Evolutionary conservation across 2,329 filamentous ascomycete species (phyloP).

Genomic region (Xylaria sp.): DNA sequence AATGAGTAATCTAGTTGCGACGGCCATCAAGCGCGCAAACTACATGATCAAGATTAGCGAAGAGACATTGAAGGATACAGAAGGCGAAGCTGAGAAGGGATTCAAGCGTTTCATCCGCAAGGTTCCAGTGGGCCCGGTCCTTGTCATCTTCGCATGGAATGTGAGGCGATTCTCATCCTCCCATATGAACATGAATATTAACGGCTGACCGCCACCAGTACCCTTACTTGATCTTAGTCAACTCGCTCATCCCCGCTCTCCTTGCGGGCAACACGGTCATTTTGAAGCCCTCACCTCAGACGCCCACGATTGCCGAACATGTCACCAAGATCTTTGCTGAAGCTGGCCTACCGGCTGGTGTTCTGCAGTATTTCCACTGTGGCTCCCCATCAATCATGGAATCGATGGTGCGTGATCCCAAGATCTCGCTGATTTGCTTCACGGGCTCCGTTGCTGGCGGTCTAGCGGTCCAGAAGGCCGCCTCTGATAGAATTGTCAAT

Average conservation of each 20-base stretch:
- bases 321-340: slow-evolving; percentile 79
- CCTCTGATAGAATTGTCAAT: slow-evolving; percentile 83
- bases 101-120: slow-evolving; percentile 93
- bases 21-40: slow-evolving; percentile 85
- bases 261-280: slow-evolving; percentile 92
- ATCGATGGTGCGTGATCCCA: slow-evolving; percentile 78
- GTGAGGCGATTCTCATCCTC: slow-evolving; percentile 61
- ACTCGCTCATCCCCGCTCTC: slow-evolving; percentile 91
- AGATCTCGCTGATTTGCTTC: slow-evolving; percentile 87
- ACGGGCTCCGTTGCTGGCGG: slow-evolving; percentile 93
- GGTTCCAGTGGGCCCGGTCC: slow-evolving; percentile 84
- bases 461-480: slow-evolving; percentile 85
- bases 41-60: slow-evolving; percentile 87
- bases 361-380: slow-evolving; percentile 93
- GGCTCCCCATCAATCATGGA: slow-evolving; percentile 83
- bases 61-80: slow-evolving; percentile 80
- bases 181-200: not conserved
- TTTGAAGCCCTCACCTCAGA: slow-evolving; percentile 94
- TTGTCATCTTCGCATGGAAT: slow-evolving; percentile 97
- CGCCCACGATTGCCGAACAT: slow-evolving; percentile 90
- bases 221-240: slow-evolving; percentile 92
- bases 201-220: slow-evolving; percentile 68
- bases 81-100: slow-evolving; percentile 84
- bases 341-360: slow-evolving; percentile 83
- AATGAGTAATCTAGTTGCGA: slow-evolving; percentile 64